Base-by-base conservation (phyloP, 164 flowering plant genomes). In the Liriodendron chinense region DNA sequence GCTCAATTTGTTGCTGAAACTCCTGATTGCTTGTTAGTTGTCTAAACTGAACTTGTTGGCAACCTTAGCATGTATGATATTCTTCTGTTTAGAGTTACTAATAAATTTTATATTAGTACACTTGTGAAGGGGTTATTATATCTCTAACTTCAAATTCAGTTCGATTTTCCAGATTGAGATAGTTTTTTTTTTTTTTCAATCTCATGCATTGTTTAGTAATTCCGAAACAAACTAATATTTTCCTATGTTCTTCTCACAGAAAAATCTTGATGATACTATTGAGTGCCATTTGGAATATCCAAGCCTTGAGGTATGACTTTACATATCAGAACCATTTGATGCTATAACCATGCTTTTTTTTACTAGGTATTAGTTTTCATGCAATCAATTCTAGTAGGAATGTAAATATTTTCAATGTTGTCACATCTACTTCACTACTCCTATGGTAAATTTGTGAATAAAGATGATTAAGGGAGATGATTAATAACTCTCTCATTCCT, bases 281-380 rank as follows among this genome's bases (percentile, higher is more conserved):
- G 97, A 92, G 62, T 81, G 90, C 84, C 80, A 80, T 59, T 77
- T 92, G 73, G 79, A 80, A 24, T 96, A 88, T 87, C 92, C 94
- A 69, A 89, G 94, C 84, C 88, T 89, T 84, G 95, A 91, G 99
- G 99, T 96, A 90, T 79, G 76, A 18, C 25, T 59, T 66, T 21
- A 47, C 28, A 43, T 21, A n/a, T 71, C 72, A 43, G 16, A 64
- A 69, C 69, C 65, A 50, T 77, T 70, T 57, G 6, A 75, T 23
- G 20, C 4, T 16, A 21, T 50, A n/a, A 12, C 53, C 57, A 16
- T 53, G 16, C 59, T 53, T 53, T 34, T 53, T 34, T 4, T 34
- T 34, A 34, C 43, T 34, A 3, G 43, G 43, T 34, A 4, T 34
- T 34, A 34, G 43, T 34, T 34, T 34, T 34, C 43, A 34, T 4